Conservation (phyloP, 73 alveolate species). For the Urostyla sp. region DNA sequence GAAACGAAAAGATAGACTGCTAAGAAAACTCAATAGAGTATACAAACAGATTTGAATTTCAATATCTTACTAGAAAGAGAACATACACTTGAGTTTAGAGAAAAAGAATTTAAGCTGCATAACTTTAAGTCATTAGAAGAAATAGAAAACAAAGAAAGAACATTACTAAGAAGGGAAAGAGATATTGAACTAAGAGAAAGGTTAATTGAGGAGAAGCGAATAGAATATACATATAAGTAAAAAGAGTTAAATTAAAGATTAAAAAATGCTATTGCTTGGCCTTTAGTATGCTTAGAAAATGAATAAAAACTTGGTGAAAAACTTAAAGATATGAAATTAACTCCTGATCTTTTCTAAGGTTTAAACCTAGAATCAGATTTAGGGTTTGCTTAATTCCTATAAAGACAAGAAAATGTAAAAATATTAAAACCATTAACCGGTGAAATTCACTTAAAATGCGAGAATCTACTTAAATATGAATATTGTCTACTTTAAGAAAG, state of each 20-base stretch:
- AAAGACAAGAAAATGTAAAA: background rate
- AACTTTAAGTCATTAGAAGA: conserved; percentile 8
- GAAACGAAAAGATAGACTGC: background rate
- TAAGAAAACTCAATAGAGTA: background rate
- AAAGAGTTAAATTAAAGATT: conserved; percentile 38
- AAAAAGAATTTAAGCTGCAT: conserved; percentile 4
- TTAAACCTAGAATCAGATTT: conserved; percentile 12
- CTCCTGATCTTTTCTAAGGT: conserved; percentile 45
- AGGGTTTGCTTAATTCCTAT: background rate
- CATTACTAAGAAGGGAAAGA: conserved; percentile 9
- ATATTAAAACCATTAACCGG: background rate
- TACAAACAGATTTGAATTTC: conserved; percentile 8
- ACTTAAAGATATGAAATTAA: conserved; percentile 20
- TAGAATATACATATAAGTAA: conserved; percentile 31
- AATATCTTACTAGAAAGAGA: background rate
- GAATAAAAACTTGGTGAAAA: conserved; percentile 25
- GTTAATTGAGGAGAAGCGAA: conserved; percentile 22
- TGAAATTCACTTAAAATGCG: background rate
- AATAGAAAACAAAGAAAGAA: background rate
- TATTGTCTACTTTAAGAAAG: conserved; percentile 10
- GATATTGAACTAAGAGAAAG: conserved; percentile 42
- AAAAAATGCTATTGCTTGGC: conserved; percentile 37
- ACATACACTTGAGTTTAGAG: background rate
- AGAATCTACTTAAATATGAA: conserved; percentile 30
- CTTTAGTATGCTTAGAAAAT: conserved; percentile 25